phyloP scores from a whole-genome alignment of 108 stramenopile genomes.

The Fragilariopsis cylindrus region DNA sequence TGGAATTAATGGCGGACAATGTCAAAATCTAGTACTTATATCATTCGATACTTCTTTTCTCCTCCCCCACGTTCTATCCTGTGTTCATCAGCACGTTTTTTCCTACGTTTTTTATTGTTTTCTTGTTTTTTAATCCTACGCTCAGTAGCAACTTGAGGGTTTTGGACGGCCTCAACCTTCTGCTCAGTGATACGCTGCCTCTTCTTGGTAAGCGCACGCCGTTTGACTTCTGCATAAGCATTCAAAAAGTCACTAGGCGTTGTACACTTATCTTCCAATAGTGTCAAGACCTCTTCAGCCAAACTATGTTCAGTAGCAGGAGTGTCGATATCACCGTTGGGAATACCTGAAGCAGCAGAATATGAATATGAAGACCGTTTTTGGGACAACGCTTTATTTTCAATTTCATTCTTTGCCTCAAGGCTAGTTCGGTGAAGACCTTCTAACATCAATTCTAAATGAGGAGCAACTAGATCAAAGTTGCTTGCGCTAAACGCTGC shows the following conservation, averaged over 20 bases:
- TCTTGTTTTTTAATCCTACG: conserved; percentile 71
- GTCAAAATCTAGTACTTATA: not conserved
- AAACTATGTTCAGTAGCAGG: conserved; percentile 38
- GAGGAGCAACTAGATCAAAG: conserved; percentile 45
- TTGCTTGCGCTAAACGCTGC: conserved; percentile 62
- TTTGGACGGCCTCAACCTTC: conserved; percentile 66
- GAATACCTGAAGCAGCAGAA: not conserved
- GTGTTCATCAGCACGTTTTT: conserved; percentile 68
- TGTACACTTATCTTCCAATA: conserved; percentile 72
- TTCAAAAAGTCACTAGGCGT: conserved; percentile 54
- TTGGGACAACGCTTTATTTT: conserved; percentile 19
- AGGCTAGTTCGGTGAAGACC: conserved; percentile 72
- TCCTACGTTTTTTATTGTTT: conserved; percentile 68
- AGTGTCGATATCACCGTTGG: not conserved
- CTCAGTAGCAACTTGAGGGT: conserved; percentile 68
- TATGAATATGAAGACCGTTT: not conserved
- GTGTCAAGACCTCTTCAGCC: conserved; percentile 71
- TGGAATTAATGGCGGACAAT: too few relatives aligned
- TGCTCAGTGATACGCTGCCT: conserved; percentile 65
- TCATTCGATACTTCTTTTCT: conserved; percentile 28
- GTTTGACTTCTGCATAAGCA: conserved; percentile 71
- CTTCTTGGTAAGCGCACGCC: conserved; percentile 63
- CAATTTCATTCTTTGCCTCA: conserved; percentile 60
- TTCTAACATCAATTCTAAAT: conserved; percentile 80
- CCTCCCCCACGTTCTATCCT: conserved; percentile 46